These are phyloP conservation scores for Penicillium simplicissimum DNA, from an alignment of 495 filamentous ascomycete species.

Conservation along the genomic window DNA sequence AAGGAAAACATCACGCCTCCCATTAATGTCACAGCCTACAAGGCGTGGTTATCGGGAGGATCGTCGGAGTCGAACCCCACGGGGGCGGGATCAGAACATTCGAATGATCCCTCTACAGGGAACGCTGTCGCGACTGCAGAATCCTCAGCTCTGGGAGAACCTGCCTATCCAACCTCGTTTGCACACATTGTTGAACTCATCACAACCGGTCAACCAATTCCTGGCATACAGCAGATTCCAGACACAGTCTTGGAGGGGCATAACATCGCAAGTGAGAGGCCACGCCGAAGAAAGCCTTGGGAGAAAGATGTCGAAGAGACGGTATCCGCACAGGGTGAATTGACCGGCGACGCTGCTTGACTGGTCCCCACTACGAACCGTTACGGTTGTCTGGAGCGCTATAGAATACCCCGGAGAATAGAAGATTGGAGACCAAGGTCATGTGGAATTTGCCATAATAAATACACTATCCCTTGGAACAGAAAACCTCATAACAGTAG, in stretches of 20 bases:
- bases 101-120: slow-evolving; percentile 2
- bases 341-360: slow-evolving; percentile 10
- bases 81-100: neutral
- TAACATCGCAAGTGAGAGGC: slow-evolving; percentile 49
- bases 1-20: slow-evolving; percentile 43
- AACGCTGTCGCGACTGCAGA: neutral
- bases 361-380: neutral
- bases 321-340: slow-evolving; percentile 7
- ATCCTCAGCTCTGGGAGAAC: slow-evolving; percentile 29
- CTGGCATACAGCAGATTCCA: slow-evolving; percentile 88
- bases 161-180: slow-evolving; percentile 83
- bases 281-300: slow-evolving; percentile 76
- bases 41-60: slow-evolving; percentile 38
- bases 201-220: slow-evolving; percentile 77
- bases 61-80: slow-evolving; percentile 3
- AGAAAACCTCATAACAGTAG: slow-evolving; percentile 6
- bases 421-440: neutral
- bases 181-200: slow-evolving; percentile 88
- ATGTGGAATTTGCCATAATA: slow-evolving; percentile 3
- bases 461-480: slow-evolving; percentile 8
- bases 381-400: neutral
- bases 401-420: neutral
- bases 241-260: slow-evolving; percentile 72
- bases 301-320: slow-evolving; percentile 51
- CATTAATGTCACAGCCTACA: slow-evolving; percentile 44